Conservation (phyloP, 1,139 yeast species). For the Diutina scorzettiae region DNA sequence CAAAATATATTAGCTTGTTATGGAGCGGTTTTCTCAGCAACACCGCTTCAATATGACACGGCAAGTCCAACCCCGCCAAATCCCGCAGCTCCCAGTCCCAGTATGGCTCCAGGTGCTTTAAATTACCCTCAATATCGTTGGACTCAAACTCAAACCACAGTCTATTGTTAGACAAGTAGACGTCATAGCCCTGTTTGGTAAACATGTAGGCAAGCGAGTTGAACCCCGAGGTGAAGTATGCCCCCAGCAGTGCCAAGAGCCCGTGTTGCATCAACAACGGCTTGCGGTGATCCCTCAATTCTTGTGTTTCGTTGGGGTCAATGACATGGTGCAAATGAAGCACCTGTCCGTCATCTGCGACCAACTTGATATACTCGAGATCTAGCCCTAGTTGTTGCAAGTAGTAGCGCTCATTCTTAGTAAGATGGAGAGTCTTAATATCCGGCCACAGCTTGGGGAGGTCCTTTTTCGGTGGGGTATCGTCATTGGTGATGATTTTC, state of each 20-base stretch:
- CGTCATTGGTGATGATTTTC: not conserved
- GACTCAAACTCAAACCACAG: constrained; percentile 73
- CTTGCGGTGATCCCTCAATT: constrained; percentile 18
- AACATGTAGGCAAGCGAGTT: constrained; percentile 64
- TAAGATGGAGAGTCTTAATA: constrained; percentile 8
- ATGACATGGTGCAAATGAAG: constrained; percentile 53
- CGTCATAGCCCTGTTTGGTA: constrained; percentile 59
- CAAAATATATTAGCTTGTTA: constrained; percentile 47
- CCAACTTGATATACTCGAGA: constrained; percentile 44
- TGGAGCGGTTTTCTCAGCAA: constrained; percentile 28
- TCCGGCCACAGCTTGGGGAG: constrained; percentile 9
- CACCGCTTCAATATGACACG: constrained; percentile 57
- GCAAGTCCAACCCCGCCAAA: constrained; percentile 68
- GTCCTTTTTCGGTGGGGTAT: too few species aligned
- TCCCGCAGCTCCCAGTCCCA: constrained; percentile 88
- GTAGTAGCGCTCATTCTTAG: constrained; percentile 50
- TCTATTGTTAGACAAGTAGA: constrained; percentile 90
- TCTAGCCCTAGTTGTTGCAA: constrained; percentile 48
- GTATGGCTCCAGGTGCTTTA: constrained; percentile 36
- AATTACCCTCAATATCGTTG: constrained; percentile 21
- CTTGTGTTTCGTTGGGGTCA: constrained; percentile 33
- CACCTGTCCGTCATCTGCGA: constrained; percentile 73
- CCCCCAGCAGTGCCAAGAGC: constrained; percentile 73
- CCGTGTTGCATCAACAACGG: constrained; percentile 83
- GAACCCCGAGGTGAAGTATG: constrained; percentile 67